These are phyloP conservation scores for Butyriboletus appendiculatus DNA, from an alignment of 1,284 basidiomycete species.

Conservation along the genomic window DNA sequence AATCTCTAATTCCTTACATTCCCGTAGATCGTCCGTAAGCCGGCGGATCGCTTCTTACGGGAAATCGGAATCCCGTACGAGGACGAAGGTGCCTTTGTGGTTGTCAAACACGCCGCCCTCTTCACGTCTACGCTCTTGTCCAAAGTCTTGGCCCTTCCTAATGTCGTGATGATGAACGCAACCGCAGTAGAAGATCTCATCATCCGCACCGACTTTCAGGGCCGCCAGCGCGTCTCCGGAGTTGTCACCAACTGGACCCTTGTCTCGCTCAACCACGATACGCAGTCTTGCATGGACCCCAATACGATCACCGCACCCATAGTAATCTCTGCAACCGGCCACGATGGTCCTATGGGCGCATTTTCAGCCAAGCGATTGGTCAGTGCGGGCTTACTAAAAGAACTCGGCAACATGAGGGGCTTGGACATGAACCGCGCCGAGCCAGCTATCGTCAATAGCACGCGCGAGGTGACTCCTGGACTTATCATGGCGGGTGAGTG, in stretches of 20 bases:
- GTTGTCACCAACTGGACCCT: constrained; percentile 89
- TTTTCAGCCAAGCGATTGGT: constrained; percentile 85
- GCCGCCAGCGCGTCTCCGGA: constrained; percentile 72
- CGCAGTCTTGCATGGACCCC: constrained; percentile 86
- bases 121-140: constrained; percentile 83
- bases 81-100: constrained; percentile 80
- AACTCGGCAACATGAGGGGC: constrained; percentile 82
- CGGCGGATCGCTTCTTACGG: constrained; percentile 72
- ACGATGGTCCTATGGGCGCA: constrained; percentile 86
- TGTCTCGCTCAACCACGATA: constrained; percentile 80
- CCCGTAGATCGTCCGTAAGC: constrained; percentile 73
- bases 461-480: constrained; percentile 80
- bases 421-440: constrained; percentile 80
- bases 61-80: constrained; percentile 80
- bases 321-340: constrained; percentile 69
- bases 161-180: constrained; percentile 77
- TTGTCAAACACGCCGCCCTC: constrained; percentile 80
- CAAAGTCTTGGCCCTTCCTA: constrained; percentile 72
- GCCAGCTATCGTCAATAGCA: constrained; percentile 75
- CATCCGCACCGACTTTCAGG: constrained; percentile 60
- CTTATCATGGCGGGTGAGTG: constrained; percentile 70
- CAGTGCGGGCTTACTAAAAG: constrained; percentile 72
- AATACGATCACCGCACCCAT: constrained; percentile 82
- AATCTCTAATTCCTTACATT: background rate
- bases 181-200: constrained; percentile 80